Base-by-base conservation (phyloP, 2,329 filamentous ascomycete species). In the Mariannaea sp. region DNA sequence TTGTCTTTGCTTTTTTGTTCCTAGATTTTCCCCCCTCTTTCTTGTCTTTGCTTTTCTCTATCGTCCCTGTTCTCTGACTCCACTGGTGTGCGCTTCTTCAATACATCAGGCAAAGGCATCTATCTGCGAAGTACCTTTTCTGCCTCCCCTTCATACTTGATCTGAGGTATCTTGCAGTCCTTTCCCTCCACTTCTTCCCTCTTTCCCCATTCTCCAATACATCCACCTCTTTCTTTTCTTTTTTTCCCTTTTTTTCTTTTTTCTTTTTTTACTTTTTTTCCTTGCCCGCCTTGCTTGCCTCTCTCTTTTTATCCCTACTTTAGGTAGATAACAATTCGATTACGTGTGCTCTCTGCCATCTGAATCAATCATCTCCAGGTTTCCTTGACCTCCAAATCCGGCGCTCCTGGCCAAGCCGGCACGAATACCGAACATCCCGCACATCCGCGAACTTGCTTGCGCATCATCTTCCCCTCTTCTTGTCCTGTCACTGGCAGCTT, bases 1-100 rank as follows among this genome's bases (percentile, higher is more conserved):
- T 42, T 44, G 55, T 38, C 39, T 58, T 45, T 49, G 46, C 5
- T 8, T 8, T 48, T 45, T 49, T 57, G 58, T 53, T 48, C 43
- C 49, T 35, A 27, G 43, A 30, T 30, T 54, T 49, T 32, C 20
- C 27, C 29, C 53, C 47, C 35, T 36, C 14, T 20, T 22, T 24
- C 41, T 32, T 53, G 29, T 39, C 47, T 32, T 45, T 38, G 39
- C 29, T 46, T 27, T 43, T 20, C 26, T 41, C 38, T 39, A 26
- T 30, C 5, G 36, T 22, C 14, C n/a, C 38, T 29, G 5, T 10
- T 13, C 24, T n/a, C n/a, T n/a, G n/a, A n/a, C n/a, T n/a, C n/a
- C n/a, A n/a, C n/a, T n/a, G n/a, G n/a, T n/a, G n/a, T n/a, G n/a
- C n/a, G n/a, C n/a, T n/a, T n/a, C n/a, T n/a, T n/a, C n/a, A n/a